Evolutionary conservation across 257 asterid species (phyloP), one percentile per base, ranked within the genome.

Genomic region (Euphrasia confusa): DNA sequence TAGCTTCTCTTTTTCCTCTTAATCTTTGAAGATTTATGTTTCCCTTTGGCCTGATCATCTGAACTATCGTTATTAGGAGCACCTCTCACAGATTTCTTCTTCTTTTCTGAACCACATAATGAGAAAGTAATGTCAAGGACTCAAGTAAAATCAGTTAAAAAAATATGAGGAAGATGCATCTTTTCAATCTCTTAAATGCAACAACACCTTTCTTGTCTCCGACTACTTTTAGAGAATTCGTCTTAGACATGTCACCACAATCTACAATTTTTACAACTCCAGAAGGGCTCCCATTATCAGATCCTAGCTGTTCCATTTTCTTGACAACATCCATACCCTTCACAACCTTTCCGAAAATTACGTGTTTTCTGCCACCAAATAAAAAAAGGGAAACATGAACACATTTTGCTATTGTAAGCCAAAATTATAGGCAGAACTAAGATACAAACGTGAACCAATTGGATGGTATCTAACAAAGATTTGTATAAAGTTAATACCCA

Each of bases 321-420:
- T 54, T 87, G 50, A 93, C 77, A 75, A 82, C 13, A 7, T 85
- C 95, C 92, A 93, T 80, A 68, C 99, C 99, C 65, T 78, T 80
- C 65, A 85, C 89, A 74, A 87, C 99, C 78, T 85, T 89, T 30
- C 99, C 99, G 66, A 93, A 93, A 74, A 93, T 97, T 58, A 93
- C 97, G 78, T 93, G 99, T 66, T 87, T 93, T 76, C 99, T 93
- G 88, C 75, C 2, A 75, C 72, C 71, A 78, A 53, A 9, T 15
- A 9, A 68, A 21, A 48, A 60, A 70, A 54, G 14, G 72, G 14
- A 26, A 62, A 59, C 8, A 61, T 12, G 17, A 47, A 24, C 17
- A 27, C 42, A 61, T 45, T 21, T 56, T 47, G 32, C 54, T 50
- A 63, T 58, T 62, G 64, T 24, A 53, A 65, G 54, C 3, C 42